A percentile compares a stretch with the other conserved stretches of the same genome.
Evolutionary conservation across 805 yeast genomes (phyloP).

Genomic region (Teunomyces barrocoloradensis): DNA sequence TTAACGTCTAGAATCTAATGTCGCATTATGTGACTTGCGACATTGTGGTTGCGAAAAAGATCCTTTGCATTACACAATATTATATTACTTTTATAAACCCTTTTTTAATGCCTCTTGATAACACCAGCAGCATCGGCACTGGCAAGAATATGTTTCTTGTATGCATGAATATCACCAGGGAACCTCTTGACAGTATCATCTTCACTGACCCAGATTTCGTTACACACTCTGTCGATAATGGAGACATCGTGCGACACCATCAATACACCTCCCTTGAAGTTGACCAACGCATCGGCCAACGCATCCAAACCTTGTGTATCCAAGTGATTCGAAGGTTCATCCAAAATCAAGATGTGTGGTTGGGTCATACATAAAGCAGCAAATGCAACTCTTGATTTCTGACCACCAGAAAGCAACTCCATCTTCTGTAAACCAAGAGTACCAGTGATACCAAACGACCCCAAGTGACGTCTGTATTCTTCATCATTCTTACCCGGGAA

Average conservation of each 20-base stretch:
- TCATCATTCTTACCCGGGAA: slow-evolving; percentile 95
- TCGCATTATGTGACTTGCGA: background rate
- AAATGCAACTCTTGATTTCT: slow-evolving; percentile 96
- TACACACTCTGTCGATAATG: slow-evolving; percentile 83
- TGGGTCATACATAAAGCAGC: slow-evolving; percentile 88
- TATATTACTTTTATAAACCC: background rate
- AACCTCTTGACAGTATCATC: slow-evolving; percentile 74
- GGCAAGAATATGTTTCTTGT: slow-evolving; percentile 81
- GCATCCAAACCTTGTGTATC: slow-evolving; percentile 99
- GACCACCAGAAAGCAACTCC: slow-evolving; percentile 93
- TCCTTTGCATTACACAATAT: background rate
- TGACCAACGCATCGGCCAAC: slow-evolving; percentile 79
- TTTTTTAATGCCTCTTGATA: slow-evolving; percentile 68
- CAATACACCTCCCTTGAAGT: slow-evolving; percentile 91
- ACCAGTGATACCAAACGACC: slow-evolving; percentile 97
- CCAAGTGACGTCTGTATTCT: slow-evolving; percentile 94
- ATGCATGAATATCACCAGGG: slow-evolving; percentile 80
- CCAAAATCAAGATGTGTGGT: slow-evolving; percentile 89
- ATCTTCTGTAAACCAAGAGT: slow-evolving; percentile 88
- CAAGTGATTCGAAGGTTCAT: slow-evolving; percentile 98
- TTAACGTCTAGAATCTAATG: background rate
- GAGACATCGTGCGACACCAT: slow-evolving; percentile 98
- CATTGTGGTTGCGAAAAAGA: background rate
- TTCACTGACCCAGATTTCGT: slow-evolving; percentile 95
- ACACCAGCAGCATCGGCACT: slow-evolving; percentile 85